These are phyloP conservation scores for Fusarium penzigii DNA, from an alignment of 2,329 filamentous ascomycete genomes.

Conservation along the genomic window DNA sequence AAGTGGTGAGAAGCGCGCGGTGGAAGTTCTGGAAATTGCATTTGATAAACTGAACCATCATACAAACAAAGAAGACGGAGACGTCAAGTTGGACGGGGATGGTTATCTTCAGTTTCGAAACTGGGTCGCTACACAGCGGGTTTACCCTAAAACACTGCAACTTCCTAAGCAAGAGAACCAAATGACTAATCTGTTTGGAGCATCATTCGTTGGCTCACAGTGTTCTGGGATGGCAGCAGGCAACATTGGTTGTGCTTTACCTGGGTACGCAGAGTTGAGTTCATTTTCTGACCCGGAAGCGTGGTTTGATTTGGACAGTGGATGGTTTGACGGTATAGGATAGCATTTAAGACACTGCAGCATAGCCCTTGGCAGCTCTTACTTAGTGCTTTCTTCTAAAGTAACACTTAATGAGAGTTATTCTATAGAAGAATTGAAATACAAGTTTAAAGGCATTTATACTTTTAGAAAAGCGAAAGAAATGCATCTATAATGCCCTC, in stretches of 20 bases:
- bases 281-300: slow-evolving; percentile 10
- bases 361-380: no score
- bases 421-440: no score
- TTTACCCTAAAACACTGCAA: slow-evolving; percentile 7
- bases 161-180: slow-evolving; percentile 5
- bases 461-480: no score
- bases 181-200: not conserved
- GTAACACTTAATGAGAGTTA: no score
- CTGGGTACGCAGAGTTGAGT: slow-evolving; percentile 8
- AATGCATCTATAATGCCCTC: no score
- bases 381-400: no score
- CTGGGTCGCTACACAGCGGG: slow-evolving; percentile 16
- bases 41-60: slow-evolving; percentile 4
- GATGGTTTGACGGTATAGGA: no score
- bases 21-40: slow-evolving; percentile 15
- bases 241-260: not conserved
- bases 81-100: not conserved
- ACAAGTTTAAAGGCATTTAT: no score
- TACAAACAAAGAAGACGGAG: no score
- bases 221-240: not conserved
- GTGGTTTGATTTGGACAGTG: slow-evolving; percentile 17
- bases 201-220: not conserved
- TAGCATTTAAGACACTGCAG: no score
- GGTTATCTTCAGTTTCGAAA: slow-evolving; percentile 14
- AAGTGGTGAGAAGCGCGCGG: slow-evolving; percentile 8